These are phyloP conservation scores for Periglandula ipomoeae DNA, from an alignment of 2,329 filamentous ascomycete genomes.

Conservation along the genomic window DNA sequence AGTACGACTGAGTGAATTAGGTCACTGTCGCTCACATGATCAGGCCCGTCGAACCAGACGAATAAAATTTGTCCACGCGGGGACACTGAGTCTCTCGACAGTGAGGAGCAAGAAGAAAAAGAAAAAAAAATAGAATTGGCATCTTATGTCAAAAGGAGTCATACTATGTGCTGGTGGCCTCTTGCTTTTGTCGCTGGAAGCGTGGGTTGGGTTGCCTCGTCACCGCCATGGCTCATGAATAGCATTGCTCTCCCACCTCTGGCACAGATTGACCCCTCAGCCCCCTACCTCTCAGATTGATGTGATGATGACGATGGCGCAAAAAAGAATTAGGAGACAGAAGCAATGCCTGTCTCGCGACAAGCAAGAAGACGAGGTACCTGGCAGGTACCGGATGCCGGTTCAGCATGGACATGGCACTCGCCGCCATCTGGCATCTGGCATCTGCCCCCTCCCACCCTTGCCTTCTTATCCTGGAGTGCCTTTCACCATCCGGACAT, in stretches of 20 bases:
- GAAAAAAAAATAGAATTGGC: no score
- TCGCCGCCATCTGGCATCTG: background rate
- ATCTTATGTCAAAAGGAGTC: background rate
- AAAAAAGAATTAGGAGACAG: background rate
- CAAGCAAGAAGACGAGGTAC: no score
- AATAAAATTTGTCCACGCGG: no score
- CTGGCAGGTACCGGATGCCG: background rate
- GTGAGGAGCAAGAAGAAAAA: no score
- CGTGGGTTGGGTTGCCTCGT: background rate
- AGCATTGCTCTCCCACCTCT: conserved; percentile 1
- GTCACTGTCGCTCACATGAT: no score
- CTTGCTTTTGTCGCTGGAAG: background rate
- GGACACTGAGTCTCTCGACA: no score
- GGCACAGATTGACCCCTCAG: background rate
- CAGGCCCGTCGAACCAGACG: no score
- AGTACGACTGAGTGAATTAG: no score
- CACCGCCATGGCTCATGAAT: background rate
- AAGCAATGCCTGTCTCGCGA: background rate
- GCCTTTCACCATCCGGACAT: background rate
- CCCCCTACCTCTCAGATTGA: background rate
- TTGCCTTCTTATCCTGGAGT: background rate
- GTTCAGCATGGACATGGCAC: background rate
- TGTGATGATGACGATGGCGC: conserved; percentile 2
- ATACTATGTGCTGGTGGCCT: background rate
- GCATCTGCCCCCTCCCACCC: background rate